Conservation (phyloP, 73 alveolate genomes). For the Symbiodinium natans region DNA sequence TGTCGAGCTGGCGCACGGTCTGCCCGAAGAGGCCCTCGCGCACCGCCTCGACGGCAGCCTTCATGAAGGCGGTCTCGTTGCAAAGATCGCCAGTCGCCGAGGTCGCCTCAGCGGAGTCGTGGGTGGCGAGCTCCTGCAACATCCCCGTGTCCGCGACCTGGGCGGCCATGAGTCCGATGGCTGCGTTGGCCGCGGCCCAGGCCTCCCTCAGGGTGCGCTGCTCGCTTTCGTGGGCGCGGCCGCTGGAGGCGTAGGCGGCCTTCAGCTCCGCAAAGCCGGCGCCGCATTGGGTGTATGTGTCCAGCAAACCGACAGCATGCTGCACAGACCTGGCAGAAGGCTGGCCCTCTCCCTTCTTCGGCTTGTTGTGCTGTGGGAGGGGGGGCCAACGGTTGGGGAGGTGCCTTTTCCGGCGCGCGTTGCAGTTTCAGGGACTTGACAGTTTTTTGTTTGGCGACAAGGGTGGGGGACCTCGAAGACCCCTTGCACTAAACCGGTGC, state of each 20-base stretch:
- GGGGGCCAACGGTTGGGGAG: too few relatives aligned
- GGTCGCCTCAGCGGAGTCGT: background rate
- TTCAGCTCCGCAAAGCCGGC: constrained; percentile 13
- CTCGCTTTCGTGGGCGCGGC: background rate
- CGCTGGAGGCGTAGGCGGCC: background rate
- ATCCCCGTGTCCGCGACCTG: constrained; percentile 17
- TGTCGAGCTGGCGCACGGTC: constrained; percentile 12
- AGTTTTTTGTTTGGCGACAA: too few relatives aligned
- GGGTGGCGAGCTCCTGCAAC: constrained; percentile 2
- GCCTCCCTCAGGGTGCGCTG: background rate
- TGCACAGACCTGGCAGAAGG: too few relatives aligned
- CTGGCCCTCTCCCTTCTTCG: too few relatives aligned
- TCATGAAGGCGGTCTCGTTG: background rate
- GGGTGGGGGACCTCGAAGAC: too few relatives aligned
- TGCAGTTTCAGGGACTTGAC: too few relatives aligned
- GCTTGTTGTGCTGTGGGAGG: too few relatives aligned
- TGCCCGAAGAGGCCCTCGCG: constrained; percentile 31
- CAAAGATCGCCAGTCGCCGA: too few relatives aligned
- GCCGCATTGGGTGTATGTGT: too few relatives aligned
- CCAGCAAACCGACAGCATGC: too few relatives aligned
- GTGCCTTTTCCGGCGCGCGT: too few relatives aligned
- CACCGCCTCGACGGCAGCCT: background rate
- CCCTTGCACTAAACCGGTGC: too few relatives aligned
- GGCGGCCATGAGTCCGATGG: constrained; percentile 21
- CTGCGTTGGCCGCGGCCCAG: background rate